These are phyloP conservation scores for Verbena officinalis DNA, from an alignment of 257 asterid genomes.

Conservation along the genomic window DNA sequence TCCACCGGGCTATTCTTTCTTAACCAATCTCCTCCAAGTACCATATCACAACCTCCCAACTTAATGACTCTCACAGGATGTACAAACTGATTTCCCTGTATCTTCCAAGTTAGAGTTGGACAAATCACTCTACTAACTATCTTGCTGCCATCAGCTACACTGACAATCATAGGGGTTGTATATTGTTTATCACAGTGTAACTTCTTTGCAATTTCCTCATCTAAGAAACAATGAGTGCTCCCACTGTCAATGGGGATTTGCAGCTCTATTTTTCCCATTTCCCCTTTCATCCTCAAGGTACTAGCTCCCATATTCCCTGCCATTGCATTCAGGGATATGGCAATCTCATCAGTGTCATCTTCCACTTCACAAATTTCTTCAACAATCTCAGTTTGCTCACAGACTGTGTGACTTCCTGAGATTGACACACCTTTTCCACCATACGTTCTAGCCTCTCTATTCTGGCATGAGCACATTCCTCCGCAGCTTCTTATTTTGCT, in stretches of 20 bases:
- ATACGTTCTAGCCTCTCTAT: too few species aligned
- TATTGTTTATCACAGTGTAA: too few species aligned
- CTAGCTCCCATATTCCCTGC: too few species aligned
- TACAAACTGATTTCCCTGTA: background rate
- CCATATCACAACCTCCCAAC: background rate
- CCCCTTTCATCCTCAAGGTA: background rate
- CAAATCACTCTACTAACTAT: background rate
- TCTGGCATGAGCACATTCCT: too few species aligned
- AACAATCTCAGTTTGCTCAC: too few species aligned
- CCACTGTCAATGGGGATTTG: background rate
- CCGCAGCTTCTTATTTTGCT: too few species aligned
- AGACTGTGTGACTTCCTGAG: too few species aligned
- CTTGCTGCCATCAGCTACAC: background rate
- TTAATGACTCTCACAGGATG: background rate
- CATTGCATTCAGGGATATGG: background rate
- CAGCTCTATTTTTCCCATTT: background rate
- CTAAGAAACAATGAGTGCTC: background rate
- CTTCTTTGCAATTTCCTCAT: background rate
- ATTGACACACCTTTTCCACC: too few species aligned
- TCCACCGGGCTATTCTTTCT: background rate
- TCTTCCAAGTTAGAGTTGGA: background rate
- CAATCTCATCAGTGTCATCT: too few species aligned
- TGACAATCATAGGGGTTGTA: background rate
- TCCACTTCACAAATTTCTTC: too few species aligned
- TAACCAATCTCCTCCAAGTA: background rate